Evolutionary conservation across 768 basidiomycete genomes (phyloP).

Genomic region (Russula dissimulans): DNA sequence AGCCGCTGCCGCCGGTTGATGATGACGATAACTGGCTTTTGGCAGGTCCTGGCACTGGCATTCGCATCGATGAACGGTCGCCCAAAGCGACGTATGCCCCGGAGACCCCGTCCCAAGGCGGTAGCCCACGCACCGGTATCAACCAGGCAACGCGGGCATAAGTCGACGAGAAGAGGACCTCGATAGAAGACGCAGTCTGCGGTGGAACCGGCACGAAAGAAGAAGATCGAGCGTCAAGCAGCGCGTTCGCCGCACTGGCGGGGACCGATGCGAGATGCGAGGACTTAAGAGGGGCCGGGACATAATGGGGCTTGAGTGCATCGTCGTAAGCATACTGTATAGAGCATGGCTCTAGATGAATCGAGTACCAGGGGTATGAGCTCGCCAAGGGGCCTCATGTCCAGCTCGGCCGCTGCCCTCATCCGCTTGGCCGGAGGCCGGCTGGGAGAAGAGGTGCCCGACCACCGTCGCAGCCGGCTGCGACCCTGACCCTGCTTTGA

Average conservation of each 20-base stretch:
- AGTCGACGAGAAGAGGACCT: background rate
- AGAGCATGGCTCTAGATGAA: background rate
- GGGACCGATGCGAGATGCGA: background rate
- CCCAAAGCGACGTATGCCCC: background rate
- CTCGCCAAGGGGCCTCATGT: slow-evolving; percentile 8
- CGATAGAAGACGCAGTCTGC: slow-evolving; percentile 1
- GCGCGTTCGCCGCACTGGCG: too few species aligned
- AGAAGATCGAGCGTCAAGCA: background rate
- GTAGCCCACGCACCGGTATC: slow-evolving; percentile 11
- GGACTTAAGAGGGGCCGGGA: slow-evolving; percentile 3
- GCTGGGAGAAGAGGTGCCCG: background rate
- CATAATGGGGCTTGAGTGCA: slow-evolving; percentile 12
- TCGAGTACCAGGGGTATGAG: slow-evolving; percentile 14
- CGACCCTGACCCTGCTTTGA: background rate
- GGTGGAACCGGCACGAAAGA: slow-evolving; percentile 1
- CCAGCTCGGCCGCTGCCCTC: background rate
- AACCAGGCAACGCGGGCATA: slow-evolving; percentile 15
- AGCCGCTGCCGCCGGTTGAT: background rate
- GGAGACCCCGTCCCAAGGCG: slow-evolving; percentile 5
- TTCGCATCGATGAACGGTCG: background rate
- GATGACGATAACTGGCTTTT: background rate
- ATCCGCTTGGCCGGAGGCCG: slow-evolving; percentile 1
- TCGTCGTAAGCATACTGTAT: background rate
- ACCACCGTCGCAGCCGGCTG: background rate
- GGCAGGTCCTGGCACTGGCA: background rate